Evolutionary conservation across 768 basidiomycete genomes (phyloP).

Genomic region (Rhodotorula sphaerocarpa): DNA sequence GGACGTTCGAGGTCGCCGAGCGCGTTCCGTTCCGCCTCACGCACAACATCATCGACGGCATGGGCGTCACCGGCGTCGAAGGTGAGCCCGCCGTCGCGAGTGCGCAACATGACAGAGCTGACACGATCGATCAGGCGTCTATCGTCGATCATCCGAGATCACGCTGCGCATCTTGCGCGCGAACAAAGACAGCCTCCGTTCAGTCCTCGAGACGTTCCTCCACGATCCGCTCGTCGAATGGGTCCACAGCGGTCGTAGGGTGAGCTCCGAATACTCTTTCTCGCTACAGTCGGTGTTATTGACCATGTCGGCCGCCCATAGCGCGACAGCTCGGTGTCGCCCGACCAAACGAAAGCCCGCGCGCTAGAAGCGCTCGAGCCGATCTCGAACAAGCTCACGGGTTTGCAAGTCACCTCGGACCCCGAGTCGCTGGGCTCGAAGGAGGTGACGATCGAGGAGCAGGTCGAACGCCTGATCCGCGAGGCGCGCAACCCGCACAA

Average conservation of each 20-base stretch:
- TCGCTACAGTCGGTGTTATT: background rate
- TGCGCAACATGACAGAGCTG: background rate
- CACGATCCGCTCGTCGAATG: constrained; percentile 96
- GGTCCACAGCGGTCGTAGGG: constrained; percentile 62
- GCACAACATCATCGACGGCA: constrained; percentile 80
- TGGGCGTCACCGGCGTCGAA: constrained; percentile 89
- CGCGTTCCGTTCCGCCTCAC: constrained; percentile 90
- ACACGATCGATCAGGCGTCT: constrained; percentile 56
- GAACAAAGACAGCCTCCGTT: constrained; percentile 89
- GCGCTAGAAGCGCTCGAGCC: constrained; percentile 59
- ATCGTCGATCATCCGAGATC: constrained; percentile 82
- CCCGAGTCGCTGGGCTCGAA: constrained; percentile 47
- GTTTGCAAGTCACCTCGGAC: constrained; percentile 40
- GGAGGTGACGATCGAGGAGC: constrained; percentile 65
- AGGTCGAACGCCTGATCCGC: constrained; percentile 84
- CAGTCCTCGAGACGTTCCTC: constrained; percentile 88
- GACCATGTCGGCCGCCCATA: background rate
- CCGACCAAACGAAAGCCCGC: constrained; percentile 15
- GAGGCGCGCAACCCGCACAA: constrained; percentile 70
- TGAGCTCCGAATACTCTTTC: constrained; percentile 45
- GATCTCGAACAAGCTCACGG: constrained; percentile 69
- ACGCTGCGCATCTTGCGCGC: constrained; percentile 76
- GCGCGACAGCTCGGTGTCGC: background rate
- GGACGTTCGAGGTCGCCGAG: constrained; percentile 76
- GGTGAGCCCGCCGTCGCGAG: constrained; percentile 47